Base-by-base conservation (phyloP, 1,284 basidiomycete genomes). In the Trichosporon sp. region DNA sequence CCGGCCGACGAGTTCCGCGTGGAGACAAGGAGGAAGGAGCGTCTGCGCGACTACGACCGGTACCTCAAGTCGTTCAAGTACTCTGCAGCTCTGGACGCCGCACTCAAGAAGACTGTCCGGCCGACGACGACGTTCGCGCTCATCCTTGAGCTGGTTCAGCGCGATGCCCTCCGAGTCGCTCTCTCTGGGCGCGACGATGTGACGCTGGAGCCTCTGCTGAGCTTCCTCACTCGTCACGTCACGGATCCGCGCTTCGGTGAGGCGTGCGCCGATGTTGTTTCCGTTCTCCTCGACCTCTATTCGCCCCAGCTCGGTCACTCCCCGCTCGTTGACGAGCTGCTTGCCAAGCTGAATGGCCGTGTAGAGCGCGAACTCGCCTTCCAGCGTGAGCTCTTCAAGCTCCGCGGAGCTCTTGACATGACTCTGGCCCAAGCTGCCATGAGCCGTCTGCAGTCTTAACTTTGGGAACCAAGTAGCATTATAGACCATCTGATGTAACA, bases 61-160 rank as follows among this genome's bases (percentile, higher is more conserved):
- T 83, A 91, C 65, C 83, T 99, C 63, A 98, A 98, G 80, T 84
- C 83, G 32, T 99, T 99, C 85, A 91, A 93, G 74, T 99, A 99
- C 78, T 88, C 89, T 16, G 94, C 94, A 57, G 96, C 96, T 1
- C 81, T 99, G 44, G 95, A 97, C 78, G 87, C 91, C 4, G 92
- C 93, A 6, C 80, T 96, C 64, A 86, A 86, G 71, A 92, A 92
- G 78, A 77, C 65, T 37, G 71, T 92, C 11, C 87, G 87, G 14
- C 92, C 94, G 5, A 85, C 88, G 7, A 92, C 89, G 1, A 86
- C 91, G 0, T 99, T 99, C 74, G 90, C 95, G 0, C 81, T 99
- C 31, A 88, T 99, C 58, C 89, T 93, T 79, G 96, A 99, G 79
- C 84, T 99, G 36, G 89, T 96, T 56, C 90, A 95, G 73, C 88